A percentile compares a stretch with the other conserved stretches of the same genome.
These are phyloP conservation scores for Phlyctochytrium bullatum DNA, from an alignment of 192 early-diverging fungal genomes.

Conservation along the genomic window DNA sequence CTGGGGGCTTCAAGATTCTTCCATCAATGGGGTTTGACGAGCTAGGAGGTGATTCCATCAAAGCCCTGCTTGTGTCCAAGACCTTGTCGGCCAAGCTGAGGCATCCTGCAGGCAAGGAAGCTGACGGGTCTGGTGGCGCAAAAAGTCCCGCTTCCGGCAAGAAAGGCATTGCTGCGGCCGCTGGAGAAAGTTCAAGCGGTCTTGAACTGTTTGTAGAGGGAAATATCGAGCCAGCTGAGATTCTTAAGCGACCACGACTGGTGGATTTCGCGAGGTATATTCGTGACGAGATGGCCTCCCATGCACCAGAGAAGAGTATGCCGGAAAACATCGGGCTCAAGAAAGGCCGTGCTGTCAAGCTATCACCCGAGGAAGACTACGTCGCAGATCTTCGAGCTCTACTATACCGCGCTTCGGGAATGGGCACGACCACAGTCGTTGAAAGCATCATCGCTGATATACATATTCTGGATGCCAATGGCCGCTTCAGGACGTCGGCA, in stretches of 20 bases:
- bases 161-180: neutral
- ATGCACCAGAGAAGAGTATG: neutral
- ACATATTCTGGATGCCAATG: neutral
- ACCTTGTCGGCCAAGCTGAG: constrained; percentile 1
- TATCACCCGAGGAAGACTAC: neutral
- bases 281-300: neutral
- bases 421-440: constrained; percentile 8
- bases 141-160: neutral
- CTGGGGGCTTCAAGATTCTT: neutral
- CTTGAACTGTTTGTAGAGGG: constrained; percentile 26
- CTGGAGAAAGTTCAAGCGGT: no score
- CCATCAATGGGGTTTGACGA: constrained; percentile 18
- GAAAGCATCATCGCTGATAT: constrained; percentile 1
- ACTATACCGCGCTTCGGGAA: constrained; percentile 11
- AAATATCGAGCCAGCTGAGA: constrained; percentile 31
- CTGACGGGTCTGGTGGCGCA: neutral
- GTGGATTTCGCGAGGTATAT: constrained; percentile 28
- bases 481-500: neutral
- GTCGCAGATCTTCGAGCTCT: neutral
- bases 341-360: neutral
- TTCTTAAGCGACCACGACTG: constrained; percentile 30
- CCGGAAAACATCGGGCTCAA: neutral
- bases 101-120: neutral
- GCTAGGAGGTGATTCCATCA: constrained; percentile 38
- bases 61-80: constrained; percentile 29